A percentile compares a stretch with the other conserved stretches of the same genome.
Conservation (phyloP, 202 grass and related monocot genomes). For the Carex arenaria region DNA sequence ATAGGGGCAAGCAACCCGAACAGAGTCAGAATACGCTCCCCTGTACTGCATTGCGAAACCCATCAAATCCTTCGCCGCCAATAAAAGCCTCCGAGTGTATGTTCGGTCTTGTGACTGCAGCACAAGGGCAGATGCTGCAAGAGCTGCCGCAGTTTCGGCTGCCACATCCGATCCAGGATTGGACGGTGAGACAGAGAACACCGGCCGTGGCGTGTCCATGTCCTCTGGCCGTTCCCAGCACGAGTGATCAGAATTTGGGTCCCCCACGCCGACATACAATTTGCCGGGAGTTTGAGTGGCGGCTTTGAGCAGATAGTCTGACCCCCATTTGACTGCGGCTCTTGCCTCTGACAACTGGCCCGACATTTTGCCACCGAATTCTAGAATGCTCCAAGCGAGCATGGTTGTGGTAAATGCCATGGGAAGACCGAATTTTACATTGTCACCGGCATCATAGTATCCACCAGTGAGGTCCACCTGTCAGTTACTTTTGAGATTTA, state of each 20-base stretch:
- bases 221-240: conserved; percentile 91
- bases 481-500: not conserved
- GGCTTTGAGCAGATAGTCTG: conserved; percentile 80
- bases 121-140: conserved; percentile 50
- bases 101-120: conserved; percentile 31
- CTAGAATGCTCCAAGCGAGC: conserved; percentile 66
- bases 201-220: conserved; percentile 71
- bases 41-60: conserved; percentile 41
- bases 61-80: conserved; percentile 45
- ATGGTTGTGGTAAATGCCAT: conserved; percentile 80
- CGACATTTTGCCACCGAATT: conserved; percentile 52
- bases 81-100: conserved; percentile 37
- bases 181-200: conserved; percentile 55
- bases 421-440: conserved; percentile 77
- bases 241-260: conserved; percentile 61
- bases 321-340: conserved; percentile 57
- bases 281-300: conserved; percentile 39
- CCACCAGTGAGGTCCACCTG: conserved; percentile 75
- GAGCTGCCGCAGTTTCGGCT: conserved; percentile 65
- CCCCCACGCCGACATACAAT: conserved; percentile 84
- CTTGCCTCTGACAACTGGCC: conserved; percentile 28
- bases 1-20: conserved; percentile 41
- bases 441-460: conserved; percentile 95
- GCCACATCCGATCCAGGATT: conserved; percentile 71
- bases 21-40: conserved; percentile 55